A percentile compares a stretch with the other conserved stretches of the same genome.
Evolutionary conservation across 1,139 yeast genomes (phyloP).

Genomic region (Pichia sp.): DNA sequence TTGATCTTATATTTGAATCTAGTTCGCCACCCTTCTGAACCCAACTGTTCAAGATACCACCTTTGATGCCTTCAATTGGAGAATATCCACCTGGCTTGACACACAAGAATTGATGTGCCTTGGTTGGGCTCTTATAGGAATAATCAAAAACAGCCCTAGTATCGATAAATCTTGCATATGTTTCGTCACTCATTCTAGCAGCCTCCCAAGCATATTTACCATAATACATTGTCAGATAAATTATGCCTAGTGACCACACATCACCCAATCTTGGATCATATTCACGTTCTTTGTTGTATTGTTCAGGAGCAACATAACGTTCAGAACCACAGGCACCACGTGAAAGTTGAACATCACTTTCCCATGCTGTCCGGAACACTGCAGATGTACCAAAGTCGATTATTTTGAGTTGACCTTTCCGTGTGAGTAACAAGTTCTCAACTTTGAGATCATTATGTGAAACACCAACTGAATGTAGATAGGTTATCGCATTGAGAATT

Average conservation of each 20-base stretch:
- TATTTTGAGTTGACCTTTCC: slow-evolving; percentile 50
- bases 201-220: slow-evolving; percentile 51
- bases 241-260: slow-evolving; percentile 66
- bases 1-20: slow-evolving; percentile 12
- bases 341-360: slow-evolving; percentile 46
- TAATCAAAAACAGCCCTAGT: slow-evolving; percentile 33
- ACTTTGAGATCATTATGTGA: slow-evolving; percentile 75
- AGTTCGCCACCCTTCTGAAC: slow-evolving; percentile 15
- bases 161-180: slow-evolving; percentile 32
- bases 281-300: slow-evolving; percentile 39
- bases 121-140: slow-evolving; percentile 20
- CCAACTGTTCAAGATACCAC: slow-evolving; percentile 26
- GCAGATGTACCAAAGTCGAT: slow-evolving; percentile 76
- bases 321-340: slow-evolving; percentile 71
- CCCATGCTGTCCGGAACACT: slow-evolving; percentile 72
- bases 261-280: slow-evolving; percentile 62
- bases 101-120: slow-evolving; percentile 29
- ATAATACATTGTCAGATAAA: slow-evolving; percentile 49
- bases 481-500: slow-evolving; percentile 56
- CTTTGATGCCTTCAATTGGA: slow-evolving; percentile 31
- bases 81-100: slow-evolving; percentile 30
- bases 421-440: slow-evolving; percentile 54
- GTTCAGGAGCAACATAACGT: slow-evolving; percentile 74
- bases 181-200: slow-evolving; percentile 38
- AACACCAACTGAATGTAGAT: slow-evolving; percentile 69